Percentiles rank a stretch among this genome's conserved stretches.
Evolutionary conservation across 75 land plant genomes (phyloP).

Genomic region (Azolla pinnata): DNA sequence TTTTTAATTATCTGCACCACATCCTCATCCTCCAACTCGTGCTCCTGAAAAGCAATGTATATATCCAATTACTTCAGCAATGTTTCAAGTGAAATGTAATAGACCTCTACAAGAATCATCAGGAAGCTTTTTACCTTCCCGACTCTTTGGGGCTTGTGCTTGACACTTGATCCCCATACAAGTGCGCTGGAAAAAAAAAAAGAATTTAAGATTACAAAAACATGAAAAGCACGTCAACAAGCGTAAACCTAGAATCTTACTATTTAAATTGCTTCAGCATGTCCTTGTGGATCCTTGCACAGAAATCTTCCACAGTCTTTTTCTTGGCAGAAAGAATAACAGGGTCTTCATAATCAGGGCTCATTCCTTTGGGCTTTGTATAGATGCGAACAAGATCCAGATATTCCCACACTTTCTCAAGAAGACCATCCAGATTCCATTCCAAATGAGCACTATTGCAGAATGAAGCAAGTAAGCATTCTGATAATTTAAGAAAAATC

Average conservation of each 20-base stretch:
- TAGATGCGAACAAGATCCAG: slow-evolving; percentile 78
- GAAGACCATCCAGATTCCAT: slow-evolving; percentile 97
- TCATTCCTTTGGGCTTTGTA: slow-evolving; percentile 93
- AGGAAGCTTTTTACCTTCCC: slow-evolving; percentile 54
- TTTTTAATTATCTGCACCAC: slow-evolving; percentile 99
- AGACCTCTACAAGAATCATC: background rate
- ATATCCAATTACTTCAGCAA: too few relatives aligned
- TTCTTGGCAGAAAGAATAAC: slow-evolving; percentile 87
- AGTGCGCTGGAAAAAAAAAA: slow-evolving; percentile 53
- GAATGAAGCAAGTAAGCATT: background rate
- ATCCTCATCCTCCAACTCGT: slow-evolving; percentile 91
- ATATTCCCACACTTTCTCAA: slow-evolving; percentile 96
- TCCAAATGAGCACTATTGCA: slow-evolving; percentile 86
- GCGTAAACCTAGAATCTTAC: slow-evolving; percentile 40
- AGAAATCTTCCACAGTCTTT: slow-evolving; percentile 91
- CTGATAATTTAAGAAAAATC: background rate
- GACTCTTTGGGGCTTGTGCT: slow-evolving; percentile 98
- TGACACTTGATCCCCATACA: slow-evolving; percentile 98
- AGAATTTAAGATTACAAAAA: background rate
- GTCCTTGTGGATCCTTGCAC: slow-evolving; percentile 83
- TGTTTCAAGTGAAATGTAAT: too few relatives aligned
- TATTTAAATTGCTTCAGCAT: slow-evolving; percentile 97
- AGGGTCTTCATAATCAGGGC: slow-evolving; percentile 99
- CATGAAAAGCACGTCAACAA: slow-evolving; percentile 4
- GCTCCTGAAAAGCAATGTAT: slow-evolving; percentile 82